These are phyloP conservation scores for Diaporthe nobilis DNA, from an alignment of 2,329 filamentous ascomycete genomes.

Conservation along the genomic window DNA sequence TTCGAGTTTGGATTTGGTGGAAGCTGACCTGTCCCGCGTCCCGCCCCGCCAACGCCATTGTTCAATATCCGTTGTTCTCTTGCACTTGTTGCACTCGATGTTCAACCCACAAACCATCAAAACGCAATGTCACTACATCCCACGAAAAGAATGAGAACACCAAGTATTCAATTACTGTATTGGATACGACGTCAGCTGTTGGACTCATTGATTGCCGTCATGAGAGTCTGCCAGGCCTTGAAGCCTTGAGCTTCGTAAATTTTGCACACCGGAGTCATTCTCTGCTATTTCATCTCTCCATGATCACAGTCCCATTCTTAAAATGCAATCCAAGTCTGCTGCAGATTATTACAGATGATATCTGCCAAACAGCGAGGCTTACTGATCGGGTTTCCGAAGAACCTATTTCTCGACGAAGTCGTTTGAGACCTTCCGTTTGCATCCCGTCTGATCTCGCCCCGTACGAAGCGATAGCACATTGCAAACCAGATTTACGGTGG, in stretches of 20 bases:
- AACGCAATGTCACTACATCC: neutral
- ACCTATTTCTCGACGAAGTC: conserved; percentile 51
- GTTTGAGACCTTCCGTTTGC: neutral
- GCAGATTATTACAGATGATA: conserved; percentile 49
- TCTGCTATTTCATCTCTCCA: neutral
- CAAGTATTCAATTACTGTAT: neutral
- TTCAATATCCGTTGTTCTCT: neutral
- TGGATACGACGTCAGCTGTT: too few relatives aligned
- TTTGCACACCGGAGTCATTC: too few relatives aligned
- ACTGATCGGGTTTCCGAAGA: conserved; percentile 62
- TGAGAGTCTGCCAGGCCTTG: neutral
- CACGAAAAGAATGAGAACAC: neutral
- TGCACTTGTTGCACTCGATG: neutral
- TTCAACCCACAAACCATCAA: neutral
- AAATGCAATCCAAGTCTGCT: neutral
- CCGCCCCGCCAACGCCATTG: neutral
- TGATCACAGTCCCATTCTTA: neutral
- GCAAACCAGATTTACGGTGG: too few relatives aligned
- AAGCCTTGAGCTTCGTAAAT: neutral
- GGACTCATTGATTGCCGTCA: too few relatives aligned
- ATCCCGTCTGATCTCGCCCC: neutral
- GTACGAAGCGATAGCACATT: neutral
- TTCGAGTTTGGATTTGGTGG: neutral
- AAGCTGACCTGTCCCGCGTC: neutral
- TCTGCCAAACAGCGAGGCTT: conserved; percentile 60